Evolutionary conservation across 129 eudicot genomes (phyloP).

Genomic region (Centella asiatica): DNA sequence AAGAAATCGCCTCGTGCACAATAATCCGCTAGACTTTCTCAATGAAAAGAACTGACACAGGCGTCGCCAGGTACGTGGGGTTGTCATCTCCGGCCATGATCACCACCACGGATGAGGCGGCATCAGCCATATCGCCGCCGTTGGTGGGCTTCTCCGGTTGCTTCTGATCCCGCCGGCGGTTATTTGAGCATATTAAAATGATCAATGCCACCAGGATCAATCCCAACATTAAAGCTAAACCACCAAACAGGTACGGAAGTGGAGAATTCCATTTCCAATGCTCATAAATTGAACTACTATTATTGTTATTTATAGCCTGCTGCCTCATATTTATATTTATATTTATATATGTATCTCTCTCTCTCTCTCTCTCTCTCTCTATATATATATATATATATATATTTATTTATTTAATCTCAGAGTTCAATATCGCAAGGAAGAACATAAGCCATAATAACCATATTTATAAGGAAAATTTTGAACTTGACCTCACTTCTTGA

Average conservation of each 20-base stretch:
- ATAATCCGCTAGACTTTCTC: no score
- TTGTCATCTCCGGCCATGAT: conserved; percentile 11
- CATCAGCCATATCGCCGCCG: not conserved
- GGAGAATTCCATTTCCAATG: conserved; percentile 7
- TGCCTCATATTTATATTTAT: no score
- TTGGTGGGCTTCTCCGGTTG: not conserved
- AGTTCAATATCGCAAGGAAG: no score
- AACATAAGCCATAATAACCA: no score
- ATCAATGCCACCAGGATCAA: not conserved
- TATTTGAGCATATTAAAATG: not conserved
- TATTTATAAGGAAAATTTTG: no score
- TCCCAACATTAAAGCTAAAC: conserved; percentile 3
- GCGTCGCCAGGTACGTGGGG: conserved; percentile 6
- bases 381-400: no score
- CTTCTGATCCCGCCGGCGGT: not conserved
- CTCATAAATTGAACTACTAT: no score
- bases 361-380: not conserved
- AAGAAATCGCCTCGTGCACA: no score
- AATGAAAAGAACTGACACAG: no score
- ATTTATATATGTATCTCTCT: no score
- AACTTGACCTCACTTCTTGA: no score
- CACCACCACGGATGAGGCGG: not conserved
- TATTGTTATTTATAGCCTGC: not conserved
- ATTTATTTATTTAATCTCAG: no score
- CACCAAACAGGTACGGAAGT: conserved; percentile 1